Evolutionary conservation across 1,139 yeast species (phyloP).

Genomic region (Pichiaceae sp.): DNA sequence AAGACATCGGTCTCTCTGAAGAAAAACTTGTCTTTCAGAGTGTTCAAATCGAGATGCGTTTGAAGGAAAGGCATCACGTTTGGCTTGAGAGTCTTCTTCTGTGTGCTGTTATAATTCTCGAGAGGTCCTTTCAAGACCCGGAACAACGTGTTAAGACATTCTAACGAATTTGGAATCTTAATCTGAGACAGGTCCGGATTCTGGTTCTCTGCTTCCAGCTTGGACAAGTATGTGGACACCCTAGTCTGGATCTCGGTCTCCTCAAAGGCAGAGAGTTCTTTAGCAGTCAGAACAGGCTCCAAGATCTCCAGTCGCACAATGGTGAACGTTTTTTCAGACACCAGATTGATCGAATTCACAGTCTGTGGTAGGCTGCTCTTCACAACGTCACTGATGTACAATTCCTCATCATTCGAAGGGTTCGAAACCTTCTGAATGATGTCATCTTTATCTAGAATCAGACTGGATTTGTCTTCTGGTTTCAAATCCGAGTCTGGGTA

Average conservation of each 20-base stretch:
- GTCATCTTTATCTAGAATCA: conserved; percentile 16
- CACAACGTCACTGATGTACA: conserved; percentile 2
- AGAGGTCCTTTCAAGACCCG: conserved; percentile 60
- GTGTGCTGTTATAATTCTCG: conserved; percentile 31
- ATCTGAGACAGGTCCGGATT: not conserved
- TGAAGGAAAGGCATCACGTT: conserved; percentile 37
- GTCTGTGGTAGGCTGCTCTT: conserved; percentile 21
- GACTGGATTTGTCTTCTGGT: conserved; percentile 28
- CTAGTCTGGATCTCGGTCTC: conserved; percentile 30
- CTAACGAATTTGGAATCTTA: conserved; percentile 37
- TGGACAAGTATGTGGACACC: conserved; percentile 24
- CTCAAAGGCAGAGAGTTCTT: conserved; percentile 31
- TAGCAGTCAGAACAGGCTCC: conserved; percentile 28
- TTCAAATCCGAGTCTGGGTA: conserved; percentile 26
- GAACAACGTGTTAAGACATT: conserved; percentile 48
- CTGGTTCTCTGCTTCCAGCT: conserved; percentile 16
- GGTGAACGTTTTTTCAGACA: conserved; percentile 33
- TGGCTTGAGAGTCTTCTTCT: conserved; percentile 43
- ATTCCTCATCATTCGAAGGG: conserved; percentile 7
- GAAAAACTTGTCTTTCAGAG: conserved; percentile 40
- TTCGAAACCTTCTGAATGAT: conserved; percentile 5
- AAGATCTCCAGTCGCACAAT: conserved; percentile 34
- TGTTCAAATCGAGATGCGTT: conserved; percentile 44
- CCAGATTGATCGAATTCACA: conserved; percentile 35
- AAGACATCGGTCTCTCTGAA: conserved; percentile 30